A percentile compares a stretch with the other conserved stretches of the same genome.
Conservation (phyloP, 1,139 yeast genomes). For the Sugiyamaella pinicola region DNA sequence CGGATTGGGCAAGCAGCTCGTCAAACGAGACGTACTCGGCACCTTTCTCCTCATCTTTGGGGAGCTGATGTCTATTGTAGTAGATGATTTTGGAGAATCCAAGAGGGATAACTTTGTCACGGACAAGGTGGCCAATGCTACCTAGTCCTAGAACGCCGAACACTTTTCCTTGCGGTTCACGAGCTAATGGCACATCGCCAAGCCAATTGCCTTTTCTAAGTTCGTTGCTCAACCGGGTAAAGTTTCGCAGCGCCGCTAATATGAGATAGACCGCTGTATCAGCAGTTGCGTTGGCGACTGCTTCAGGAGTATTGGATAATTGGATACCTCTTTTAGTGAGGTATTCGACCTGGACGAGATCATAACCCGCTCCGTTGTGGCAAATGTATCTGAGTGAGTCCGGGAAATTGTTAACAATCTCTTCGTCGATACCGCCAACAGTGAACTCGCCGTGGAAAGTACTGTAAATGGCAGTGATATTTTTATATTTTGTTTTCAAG, state of each 20-base stretch:
- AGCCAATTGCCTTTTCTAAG: slow-evolving; percentile 46
- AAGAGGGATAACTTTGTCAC: slow-evolving; percentile 65
- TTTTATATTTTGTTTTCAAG: slow-evolving; percentile 38
- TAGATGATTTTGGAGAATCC: slow-evolving; percentile 64
- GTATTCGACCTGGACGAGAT: slow-evolving; percentile 55
- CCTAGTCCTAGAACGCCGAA: slow-evolving; percentile 82
- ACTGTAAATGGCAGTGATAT: slow-evolving; percentile 39
- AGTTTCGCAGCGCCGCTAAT: slow-evolving; percentile 64
- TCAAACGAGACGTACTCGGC: slow-evolving; percentile 59
- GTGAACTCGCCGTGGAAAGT: slow-evolving; percentile 19
- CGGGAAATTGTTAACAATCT: slow-evolving; percentile 64
- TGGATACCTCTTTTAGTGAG: slow-evolving; percentile 55
- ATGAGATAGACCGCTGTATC: slow-evolving; percentile 65
- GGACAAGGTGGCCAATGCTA: slow-evolving; percentile 74
- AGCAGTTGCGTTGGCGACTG: slow-evolving; percentile 77
- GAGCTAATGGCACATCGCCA: slow-evolving; percentile 40
- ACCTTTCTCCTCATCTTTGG: slow-evolving; percentile 54
- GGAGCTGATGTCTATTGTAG: slow-evolving; percentile 60
- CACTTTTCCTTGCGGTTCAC: slow-evolving; percentile 63
- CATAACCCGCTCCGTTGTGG: slow-evolving; percentile 95
- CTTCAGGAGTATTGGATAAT: slow-evolving; percentile 66
- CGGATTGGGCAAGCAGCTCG: slow-evolving; percentile 57
- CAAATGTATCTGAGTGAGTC: slow-evolving; percentile 61
- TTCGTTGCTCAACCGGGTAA: slow-evolving; percentile 45
- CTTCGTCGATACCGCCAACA: slow-evolving; percentile 72